phyloP scores from a whole-genome alignment of 2,329 filamentous ascomycete genomes.

The Colletotrichum godetiae region DNA sequence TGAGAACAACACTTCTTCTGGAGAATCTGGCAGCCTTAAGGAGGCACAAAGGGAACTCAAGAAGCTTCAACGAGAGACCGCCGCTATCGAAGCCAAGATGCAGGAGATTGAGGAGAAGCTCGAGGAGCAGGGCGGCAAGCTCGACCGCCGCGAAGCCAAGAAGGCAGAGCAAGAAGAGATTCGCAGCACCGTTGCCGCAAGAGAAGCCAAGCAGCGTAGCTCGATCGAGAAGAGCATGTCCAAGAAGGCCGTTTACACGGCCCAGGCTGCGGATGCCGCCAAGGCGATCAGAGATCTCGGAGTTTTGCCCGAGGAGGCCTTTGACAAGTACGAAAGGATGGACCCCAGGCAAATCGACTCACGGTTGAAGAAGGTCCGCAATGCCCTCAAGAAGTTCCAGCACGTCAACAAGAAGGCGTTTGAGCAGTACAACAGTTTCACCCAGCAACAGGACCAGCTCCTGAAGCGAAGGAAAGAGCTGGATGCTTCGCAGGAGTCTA shows the following conservation, averaged over 20 bases:
- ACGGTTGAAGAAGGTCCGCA: constrained; percentile 89
- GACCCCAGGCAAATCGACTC: constrained; percentile 76
- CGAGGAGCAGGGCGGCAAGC: constrained; percentile 61
- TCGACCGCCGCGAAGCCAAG: constrained; percentile 66
- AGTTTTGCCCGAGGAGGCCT: constrained; percentile 92
- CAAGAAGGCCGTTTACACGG: constrained; percentile 82
- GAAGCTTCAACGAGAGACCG: constrained; percentile 77
- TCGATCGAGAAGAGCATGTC: constrained; percentile 92
- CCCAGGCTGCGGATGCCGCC: constrained; percentile 82
- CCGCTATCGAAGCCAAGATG: constrained; percentile 75
- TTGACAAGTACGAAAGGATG: constrained; percentile 88
- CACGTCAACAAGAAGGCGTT: constrained; percentile 99
- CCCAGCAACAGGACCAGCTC: constrained; percentile 87
- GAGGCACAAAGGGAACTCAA: constrained; percentile 86
- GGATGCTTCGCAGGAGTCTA: constrained; percentile 85
- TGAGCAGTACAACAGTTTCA: constrained; percentile 98
- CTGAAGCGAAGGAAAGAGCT: constrained; percentile 88
- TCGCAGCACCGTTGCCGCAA: constrained; percentile 79
- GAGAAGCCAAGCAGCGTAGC: constrained; percentile 88
- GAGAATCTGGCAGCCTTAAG: constrained; percentile 72
- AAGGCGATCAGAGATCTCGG: constrained; percentile 94
- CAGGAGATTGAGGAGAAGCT: constrained; percentile 80
- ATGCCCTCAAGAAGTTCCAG: constrained; percentile 94
- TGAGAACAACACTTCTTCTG: constrained; percentile 64
- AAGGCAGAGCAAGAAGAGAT: constrained; percentile 75